A percentile compares a stretch with the other conserved stretches of the same genome.
Evolutionary conservation across 371 early-diverging fungal genomes (phyloP).

Genomic region (Mucor mucedo): DNA sequence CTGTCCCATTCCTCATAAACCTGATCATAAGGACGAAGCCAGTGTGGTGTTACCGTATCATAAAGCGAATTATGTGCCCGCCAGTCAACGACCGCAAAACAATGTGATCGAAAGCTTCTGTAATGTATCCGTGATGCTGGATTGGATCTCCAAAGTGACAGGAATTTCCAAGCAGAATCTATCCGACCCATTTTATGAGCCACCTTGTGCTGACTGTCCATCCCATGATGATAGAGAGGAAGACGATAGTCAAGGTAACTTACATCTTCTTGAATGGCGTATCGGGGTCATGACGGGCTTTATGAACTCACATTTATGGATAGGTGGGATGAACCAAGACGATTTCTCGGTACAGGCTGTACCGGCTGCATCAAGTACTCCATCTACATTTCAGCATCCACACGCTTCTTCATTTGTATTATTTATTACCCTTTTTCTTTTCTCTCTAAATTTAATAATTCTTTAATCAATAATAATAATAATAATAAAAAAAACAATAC

Average conservation of each 20-base stretch:
- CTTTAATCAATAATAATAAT: too few species aligned
- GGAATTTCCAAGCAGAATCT: constrained; percentile 13
- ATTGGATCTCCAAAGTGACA: constrained; percentile 28
- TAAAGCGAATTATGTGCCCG: too few species aligned
- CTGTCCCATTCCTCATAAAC: constrained; percentile 33
- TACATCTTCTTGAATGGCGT: not conserved
- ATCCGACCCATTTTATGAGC: constrained; percentile 25
- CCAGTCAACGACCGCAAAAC: not conserved
- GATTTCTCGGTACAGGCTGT: not conserved
- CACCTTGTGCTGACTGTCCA: constrained; percentile 7
- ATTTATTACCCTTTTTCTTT: not conserved
- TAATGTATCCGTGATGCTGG: constrained; percentile 17
- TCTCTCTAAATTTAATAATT: too few species aligned
- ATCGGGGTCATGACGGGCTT: too few species aligned
- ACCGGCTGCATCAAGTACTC: not conserved
- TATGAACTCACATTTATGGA: not conserved
- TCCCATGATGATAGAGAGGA: not conserved
- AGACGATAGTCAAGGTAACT: not conserved
- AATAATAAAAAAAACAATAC: too few species aligned
- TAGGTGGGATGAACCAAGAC: not conserved
- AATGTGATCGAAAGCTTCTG: constrained; percentile 23
- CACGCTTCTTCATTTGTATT: constrained; percentile 1
- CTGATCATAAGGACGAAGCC: not conserved
- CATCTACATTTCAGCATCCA: not conserved
- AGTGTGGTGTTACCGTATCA: not conserved